Evolutionary conservation across 192 early-diverging fungal species (phyloP), one percentile per base, ranked within the genome.

Genomic region (Coemansia sp.): DNA sequence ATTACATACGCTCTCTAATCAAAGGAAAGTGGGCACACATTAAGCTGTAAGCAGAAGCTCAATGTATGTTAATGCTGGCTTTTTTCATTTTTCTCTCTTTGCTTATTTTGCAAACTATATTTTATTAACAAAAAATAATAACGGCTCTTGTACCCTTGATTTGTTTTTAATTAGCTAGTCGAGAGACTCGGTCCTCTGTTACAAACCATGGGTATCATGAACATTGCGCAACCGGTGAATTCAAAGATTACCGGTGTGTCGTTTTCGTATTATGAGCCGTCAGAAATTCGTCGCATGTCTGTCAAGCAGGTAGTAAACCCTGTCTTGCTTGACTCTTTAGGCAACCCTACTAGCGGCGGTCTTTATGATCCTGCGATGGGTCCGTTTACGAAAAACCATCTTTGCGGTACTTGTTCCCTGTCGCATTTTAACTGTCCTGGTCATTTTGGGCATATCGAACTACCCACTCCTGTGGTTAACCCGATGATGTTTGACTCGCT

Each of bases 361-460:
- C 80, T 96, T 19, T 96, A 98, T 55, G 95, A 98, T 79, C 78
- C 88, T 26, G 87, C 91, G 5, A 83, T 99, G 60, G 97, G 97
- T 26, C 97, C 97, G 30, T 87, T 90, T 60, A 84, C 85, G 57
- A 87, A 87, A 64, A 72, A 81, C 54, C 81, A 87, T 61, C 60
- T 86, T 26, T 97, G 95, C 66, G 78, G 59, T 1, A 96, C 95
- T 10, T 98, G 95, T 71, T 78, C 78, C 8, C 79, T 93, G 41
- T 82, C 81, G 28, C 77, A 91, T 78, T 86, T 81, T 55, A 78
- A 79, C 30, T 98, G 94, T 57, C 94, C 94, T 4, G 95, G 95
- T 28, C 94, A 98, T 56, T 98, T 94, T 80, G 94, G 95, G 13
- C 93, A 98, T 64, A 95, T 98, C 56, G 91, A 96, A 53, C 81